Base-by-base conservation (phyloP, 1,284 basidiomycete genomes). In the Ustilago vetiveriae region DNA sequence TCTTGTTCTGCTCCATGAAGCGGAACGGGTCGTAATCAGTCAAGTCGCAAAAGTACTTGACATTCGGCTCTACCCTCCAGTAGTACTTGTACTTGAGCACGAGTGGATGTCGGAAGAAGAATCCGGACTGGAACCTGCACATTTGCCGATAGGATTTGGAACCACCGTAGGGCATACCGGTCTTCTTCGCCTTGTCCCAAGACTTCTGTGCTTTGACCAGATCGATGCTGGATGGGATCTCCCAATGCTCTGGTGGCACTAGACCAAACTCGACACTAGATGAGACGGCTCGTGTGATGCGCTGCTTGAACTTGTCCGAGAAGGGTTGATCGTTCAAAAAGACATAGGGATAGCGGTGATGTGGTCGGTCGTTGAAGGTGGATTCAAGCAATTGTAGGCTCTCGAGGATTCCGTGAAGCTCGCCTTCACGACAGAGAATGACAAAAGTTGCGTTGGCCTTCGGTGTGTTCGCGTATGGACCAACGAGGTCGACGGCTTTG, bases 91-190 rank as follows among this genome's bases (percentile, higher is more conserved):
- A 94, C 49, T 88, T 85, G 65, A 88, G 87, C 36, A 94, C 65
- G 11, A 82, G 64, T 3, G 67, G 72, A 36, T 82, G 79, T 6
- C 43, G 54, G 33, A 33, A 53, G 78, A 88, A 82, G 83, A 92
- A 92, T 30, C 93, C 93, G 51, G 91, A 92, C 82, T 96, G 93
- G 85, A 90, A 97, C 19, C 95, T 88, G 81, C 94, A 96, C 85
- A 81, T 83, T 75, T 86, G 85, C 19, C 86, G 80, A 64, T 86
- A 86, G 4, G 84, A 84, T 22, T 86, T 85, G 81, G 81, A 84
- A 85, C 90, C 90, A 75, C 92, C 94, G 70, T 96, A 96, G 48
- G 94, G 93, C 72, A 96, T 90, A 57, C 88, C 57, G 24, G 23
- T 19, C 19, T 86, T 85, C n/a, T 87, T 84, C 90, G 95, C 87